Evolutionary conservation across 345 rosid genomes (phyloP).

Genomic region (Eucalyptus cloeziana): DNA sequence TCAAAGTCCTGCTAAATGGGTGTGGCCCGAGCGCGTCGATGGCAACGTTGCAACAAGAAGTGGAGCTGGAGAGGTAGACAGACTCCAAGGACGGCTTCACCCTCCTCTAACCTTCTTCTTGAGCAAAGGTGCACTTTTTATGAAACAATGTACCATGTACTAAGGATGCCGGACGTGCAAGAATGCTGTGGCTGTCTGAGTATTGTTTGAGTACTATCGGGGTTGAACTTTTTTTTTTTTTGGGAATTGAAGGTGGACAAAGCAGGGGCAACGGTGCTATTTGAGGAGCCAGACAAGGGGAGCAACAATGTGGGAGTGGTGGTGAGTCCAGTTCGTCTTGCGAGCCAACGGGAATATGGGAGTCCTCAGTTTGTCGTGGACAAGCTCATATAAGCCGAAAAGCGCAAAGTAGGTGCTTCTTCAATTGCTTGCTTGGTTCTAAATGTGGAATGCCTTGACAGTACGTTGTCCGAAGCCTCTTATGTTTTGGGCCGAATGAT

Average conservation of each 20-base stretch:
- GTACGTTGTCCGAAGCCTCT: background rate
- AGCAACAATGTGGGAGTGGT: constrained; percentile 77
- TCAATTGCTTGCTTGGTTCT: background rate
- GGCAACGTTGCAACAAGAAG: constrained; percentile 11
- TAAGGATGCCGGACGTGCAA: background rate
- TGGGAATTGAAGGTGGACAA: constrained; percentile 46
- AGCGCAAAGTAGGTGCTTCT: constrained; percentile 39
- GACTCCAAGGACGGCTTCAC: constrained; percentile 61
- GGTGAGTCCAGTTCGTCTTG: constrained; percentile 74
- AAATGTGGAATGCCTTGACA: background rate
- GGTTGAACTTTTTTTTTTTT: background rate
- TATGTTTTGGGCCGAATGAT: background rate
- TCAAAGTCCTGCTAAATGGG: constrained; percentile 34
- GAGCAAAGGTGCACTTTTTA: constrained; percentile 30
- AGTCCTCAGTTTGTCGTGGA: constrained; percentile 73
- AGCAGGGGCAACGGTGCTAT: constrained; percentile 73
- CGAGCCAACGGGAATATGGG: constrained; percentile 58
- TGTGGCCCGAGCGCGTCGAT: background rate
- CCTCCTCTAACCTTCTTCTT: constrained; percentile 64
- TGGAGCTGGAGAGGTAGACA: constrained; percentile 47
- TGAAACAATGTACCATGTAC: background rate
- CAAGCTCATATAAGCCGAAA: constrained; percentile 76
- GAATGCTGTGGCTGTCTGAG: background rate
- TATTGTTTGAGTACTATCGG: background rate
- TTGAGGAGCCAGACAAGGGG: constrained; percentile 55